A percentile compares a stretch with the other conserved stretches of the same genome.
Conservation (phyloP, 164 flowering plant genomes). For the Dillenia suffruticosa region DNA sequence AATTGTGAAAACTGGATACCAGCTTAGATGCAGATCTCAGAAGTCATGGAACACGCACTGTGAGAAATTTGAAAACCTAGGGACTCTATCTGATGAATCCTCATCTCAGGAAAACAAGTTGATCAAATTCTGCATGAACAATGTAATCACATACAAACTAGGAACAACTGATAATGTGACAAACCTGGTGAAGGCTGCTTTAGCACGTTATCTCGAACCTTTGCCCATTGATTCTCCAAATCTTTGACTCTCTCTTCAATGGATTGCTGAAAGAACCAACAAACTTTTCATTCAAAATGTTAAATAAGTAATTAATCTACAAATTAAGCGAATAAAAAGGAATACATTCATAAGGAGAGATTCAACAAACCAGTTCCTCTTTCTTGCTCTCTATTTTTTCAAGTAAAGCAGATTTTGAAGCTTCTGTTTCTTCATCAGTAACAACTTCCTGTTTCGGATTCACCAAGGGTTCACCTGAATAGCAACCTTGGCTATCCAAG, state of each 20-base stretch:
- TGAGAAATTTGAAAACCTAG: too few relatives aligned
- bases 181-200: slow-evolving; percentile 88
- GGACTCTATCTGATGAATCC: too few relatives aligned
- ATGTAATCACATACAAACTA: neutral
- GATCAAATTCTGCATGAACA: neutral
- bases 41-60: too few relatives aligned
- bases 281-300: slow-evolving; percentile 1
- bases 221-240: slow-evolving; percentile 69
- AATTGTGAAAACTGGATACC: too few relatives aligned
- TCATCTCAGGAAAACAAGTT: neutral
- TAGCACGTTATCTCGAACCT: slow-evolving; percentile 61
- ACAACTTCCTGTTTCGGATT: slow-evolving; percentile 22
- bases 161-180: neutral
- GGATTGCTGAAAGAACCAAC: slow-evolving; percentile 39
- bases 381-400: slow-evolving; percentile 65
- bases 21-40: too few relatives aligned
- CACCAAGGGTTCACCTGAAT: slow-evolving; percentile 18
- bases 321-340: neutral
- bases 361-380: slow-evolving; percentile 58
- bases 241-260: slow-evolving; percentile 57
- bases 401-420: slow-evolving; percentile 25
- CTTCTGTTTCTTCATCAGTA: slow-evolving; percentile 30
- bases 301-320: neutral
- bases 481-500: slow-evolving; percentile 7
- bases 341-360: neutral